Evolutionary conservation across 2,329 filamentous ascomycete genomes (phyloP), one percentile per base, ranked within the genome.

Genomic region (Daldinia sp.): DNA sequence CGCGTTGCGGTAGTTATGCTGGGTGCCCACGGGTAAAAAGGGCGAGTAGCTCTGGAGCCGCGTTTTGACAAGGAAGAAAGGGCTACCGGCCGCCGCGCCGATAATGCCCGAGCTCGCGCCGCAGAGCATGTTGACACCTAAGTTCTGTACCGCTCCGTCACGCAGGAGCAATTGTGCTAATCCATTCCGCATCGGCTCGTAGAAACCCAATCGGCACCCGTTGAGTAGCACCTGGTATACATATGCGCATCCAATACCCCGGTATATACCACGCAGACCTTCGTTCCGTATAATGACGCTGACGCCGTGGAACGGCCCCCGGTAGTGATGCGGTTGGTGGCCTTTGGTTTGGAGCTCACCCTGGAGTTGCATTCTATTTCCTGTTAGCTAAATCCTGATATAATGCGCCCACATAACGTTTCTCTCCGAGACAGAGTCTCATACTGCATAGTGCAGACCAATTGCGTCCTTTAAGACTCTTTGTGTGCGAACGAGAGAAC

Each of bases 61-160:
- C 2, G 95, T 99, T 83, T 99, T 99, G 77, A 98, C 91, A 56
- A 99, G 87, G 85, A 99, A 99, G 80, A 99, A 98, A 2, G 95
- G 95, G 55, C 92, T 96, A 35, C 94, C 95, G 19, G 91, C 90
- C n/a, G 91, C 91, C 7, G 94, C 95, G 68, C 95, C 95, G 60
- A 99, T 85, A 66, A 99, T 87, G 55, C 95, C 95, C 2, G 93
- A 97, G 10, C 87, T 82, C 17, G 95, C 95, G 71, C 95, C 95
- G 58, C 93, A 91, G 76, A 97, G 90, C 82, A 99, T 93, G 81
- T 99, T 99, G 79, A 98, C 86, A 32, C 87, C 91, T 60, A 98
- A 85, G 70, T 88, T 94, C 78, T 99, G 95, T 25, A 89, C 85
- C n/a, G 84, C 83, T 29, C 86, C 76, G 76, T 96, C 90, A 64